These are phyloP conservation scores for Colletotrichum lupini DNA, from an alignment of 2,329 filamentous ascomycete species.

Conservation along the genomic window DNA sequence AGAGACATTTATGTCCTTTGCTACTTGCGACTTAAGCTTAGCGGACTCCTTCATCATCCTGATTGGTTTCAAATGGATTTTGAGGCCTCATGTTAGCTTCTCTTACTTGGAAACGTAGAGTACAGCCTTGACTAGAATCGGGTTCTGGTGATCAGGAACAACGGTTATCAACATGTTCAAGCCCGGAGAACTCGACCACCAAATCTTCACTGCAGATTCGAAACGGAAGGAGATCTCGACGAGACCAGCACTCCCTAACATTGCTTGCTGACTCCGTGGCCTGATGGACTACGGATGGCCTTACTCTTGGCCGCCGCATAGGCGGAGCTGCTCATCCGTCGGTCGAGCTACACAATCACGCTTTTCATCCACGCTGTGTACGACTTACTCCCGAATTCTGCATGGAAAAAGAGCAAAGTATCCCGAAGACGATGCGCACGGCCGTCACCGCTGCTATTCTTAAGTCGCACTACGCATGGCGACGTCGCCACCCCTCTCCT, in stretches of 20 bases:
- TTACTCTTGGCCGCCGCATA: constrained; percentile 12
- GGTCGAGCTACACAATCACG: constrained; percentile 31
- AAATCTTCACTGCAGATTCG: background rate
- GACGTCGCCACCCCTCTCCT: constrained; percentile 40
- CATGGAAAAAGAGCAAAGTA: constrained; percentile 43
- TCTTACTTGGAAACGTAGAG: too few species aligned
- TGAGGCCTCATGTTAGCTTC: background rate
- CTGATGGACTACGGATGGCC: constrained; percentile 39
- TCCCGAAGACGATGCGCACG: constrained; percentile 50
- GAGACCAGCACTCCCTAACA: background rate
- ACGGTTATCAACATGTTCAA: background rate
- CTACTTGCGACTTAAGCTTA: constrained; percentile 16
- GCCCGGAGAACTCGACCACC: background rate
- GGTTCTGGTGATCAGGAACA: background rate
- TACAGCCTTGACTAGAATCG: background rate
- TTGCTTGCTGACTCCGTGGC: background rate
- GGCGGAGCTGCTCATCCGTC: constrained; percentile 21
- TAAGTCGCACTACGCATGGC: constrained; percentile 39
- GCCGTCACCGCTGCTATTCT: constrained; percentile 41
- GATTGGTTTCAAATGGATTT: background rate
- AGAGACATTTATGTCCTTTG: constrained; percentile 2
- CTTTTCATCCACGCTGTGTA: constrained; percentile 46
- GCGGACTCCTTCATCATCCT: background rate
- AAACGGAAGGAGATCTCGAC: background rate
- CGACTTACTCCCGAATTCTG: constrained; percentile 42